Evolutionary conservation across 2,329 filamentous ascomycete genomes (phyloP), one percentile per base, ranked within the genome.

Genomic region (Cercospora canescens): DNA sequence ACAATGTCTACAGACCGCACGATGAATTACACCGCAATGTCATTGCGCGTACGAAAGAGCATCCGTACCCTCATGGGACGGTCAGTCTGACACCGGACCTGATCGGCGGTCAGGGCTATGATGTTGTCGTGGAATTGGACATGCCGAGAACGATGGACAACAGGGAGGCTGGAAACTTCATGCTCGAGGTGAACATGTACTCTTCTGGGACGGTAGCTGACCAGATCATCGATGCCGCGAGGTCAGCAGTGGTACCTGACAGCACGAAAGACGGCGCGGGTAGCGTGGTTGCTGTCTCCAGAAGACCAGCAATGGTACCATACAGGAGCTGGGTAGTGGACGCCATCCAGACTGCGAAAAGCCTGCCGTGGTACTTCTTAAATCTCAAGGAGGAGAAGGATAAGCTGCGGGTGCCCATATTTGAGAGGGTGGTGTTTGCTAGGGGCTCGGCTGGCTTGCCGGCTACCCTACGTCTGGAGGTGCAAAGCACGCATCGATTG

Each of bases 161-260:
- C 74, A 80, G 91, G 24, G 86, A 86, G 2, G 86, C 87, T 14
- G 95, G 95, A 30, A 98, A 98, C 80, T 98, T 97, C 83, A 99
- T 99, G 95, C 82, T 98, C 18, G 89, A 91, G 55, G 81, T 97
- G 16, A 86, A 88, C 67, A 86, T 97, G 60, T 84, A 91, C 58
- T 78, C 71, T 7, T 62, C 78, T 56, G 52, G 32, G 6, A 56
- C 60, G 1, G 12, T 24, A n/a, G 21, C 32, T 9, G 60, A 62
- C 32, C 52, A 50, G 14, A 56, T 67, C 6, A 55, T 73, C 16
- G 64, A 71, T 34, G 64, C 69, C 2, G 61, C 65, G n/a, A 57
- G 65, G 24, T 32, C 63, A 21, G 68, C 65, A 8, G 58, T 73
- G 21, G 35, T 65, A 12, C 62, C 71, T 3, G 65, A 66, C 11